Evolutionary conservation across 2,329 filamentous ascomycete species (phyloP).

Genomic region (Aspergillus pseudoglaucus): DNA sequence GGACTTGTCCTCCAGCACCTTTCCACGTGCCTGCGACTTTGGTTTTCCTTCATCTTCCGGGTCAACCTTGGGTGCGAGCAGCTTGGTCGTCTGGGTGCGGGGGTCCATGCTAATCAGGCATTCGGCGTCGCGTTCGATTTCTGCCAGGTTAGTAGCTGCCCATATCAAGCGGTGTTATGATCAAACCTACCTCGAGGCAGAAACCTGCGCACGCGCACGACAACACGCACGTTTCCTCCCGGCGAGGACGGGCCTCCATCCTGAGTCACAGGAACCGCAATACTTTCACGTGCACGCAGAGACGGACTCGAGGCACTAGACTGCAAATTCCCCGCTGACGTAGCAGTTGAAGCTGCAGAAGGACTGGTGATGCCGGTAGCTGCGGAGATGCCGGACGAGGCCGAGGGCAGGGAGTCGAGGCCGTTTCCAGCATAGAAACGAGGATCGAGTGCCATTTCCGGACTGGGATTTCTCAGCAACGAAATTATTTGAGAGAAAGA

Average conservation of each 20-base stretch:
- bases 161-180: background rate
- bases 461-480: constrained; percentile 31
- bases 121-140: constrained; percentile 70
- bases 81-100: constrained; percentile 72
- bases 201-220: constrained; percentile 74
- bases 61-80: constrained; percentile 62
- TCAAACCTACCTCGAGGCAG: constrained; percentile 61
- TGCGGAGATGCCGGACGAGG: constrained; percentile 26
- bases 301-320: constrained; percentile 75
- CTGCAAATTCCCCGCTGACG: constrained; percentile 28
- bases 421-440: constrained; percentile 28
- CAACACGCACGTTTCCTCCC: constrained; percentile 74
- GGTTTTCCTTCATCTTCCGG: constrained; percentile 46
- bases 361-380: constrained; percentile 31
- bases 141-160: constrained; percentile 42
- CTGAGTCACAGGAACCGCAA: constrained; percentile 46
- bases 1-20: constrained; percentile 74
- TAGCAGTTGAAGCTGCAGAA: constrained; percentile 30
- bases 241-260: constrained; percentile 38
- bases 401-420: constrained; percentile 30
- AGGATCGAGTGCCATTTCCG: constrained; percentile 37
- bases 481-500: constrained; percentile 33
- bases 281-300: constrained; percentile 64
- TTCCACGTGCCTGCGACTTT: constrained; percentile 58
- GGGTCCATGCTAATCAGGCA: constrained; percentile 93